Evolutionary conservation across 805 yeast species (phyloP), one percentile per base, ranked within the genome.

Genomic region (Schwanniomyces yamadae): DNA sequence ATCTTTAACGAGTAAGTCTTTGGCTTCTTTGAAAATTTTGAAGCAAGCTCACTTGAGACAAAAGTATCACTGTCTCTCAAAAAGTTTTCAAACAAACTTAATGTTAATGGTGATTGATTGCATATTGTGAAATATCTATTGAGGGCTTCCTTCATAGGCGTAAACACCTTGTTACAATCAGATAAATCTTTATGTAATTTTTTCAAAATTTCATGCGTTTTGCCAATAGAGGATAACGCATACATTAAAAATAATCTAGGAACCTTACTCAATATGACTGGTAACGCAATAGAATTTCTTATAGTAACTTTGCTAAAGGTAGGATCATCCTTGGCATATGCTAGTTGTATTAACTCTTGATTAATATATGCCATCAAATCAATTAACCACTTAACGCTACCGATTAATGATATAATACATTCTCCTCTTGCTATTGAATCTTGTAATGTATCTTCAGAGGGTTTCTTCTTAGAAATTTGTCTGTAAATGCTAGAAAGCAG

Each of bases 351-450:
- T 22, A 84, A 59, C 45, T 91, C 95, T 56, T 90, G 95, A 36
- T 80, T 77, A 26, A 86, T 55, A 43, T 77, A 79, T 1, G 82
- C 77, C 36, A 87, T 69, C 41, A 87, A 77, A 54, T 89, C 96
- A 21, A 87, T 74, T 46, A 86, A 75, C 96, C 97, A 91, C 49
- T 87, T 77, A 6, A 84, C 78, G 25, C 84, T 77, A 0, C 97
- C 97, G n/a, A 86, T 59, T 8, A 80, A 66, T 12, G 68, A 62
- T 28, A 81, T 65, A 3, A 84, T 69, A 42, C 78, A 69, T 47
- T 83, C 89, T 23, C 81, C 82, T 45, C 88, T 67, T 7, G 72
- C 64, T 15, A 74, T 66, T 1, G 80, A 70, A 36, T 78, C 82
- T 40, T 68, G 75, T 30, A 74, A 53, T 13, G 67, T 67, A 41